Evolutionary conservation across 2,329 filamentous ascomycete genomes (phyloP), one percentile per base, ranked within the genome.

Genomic region (Ciborinia camelliae): DNA sequence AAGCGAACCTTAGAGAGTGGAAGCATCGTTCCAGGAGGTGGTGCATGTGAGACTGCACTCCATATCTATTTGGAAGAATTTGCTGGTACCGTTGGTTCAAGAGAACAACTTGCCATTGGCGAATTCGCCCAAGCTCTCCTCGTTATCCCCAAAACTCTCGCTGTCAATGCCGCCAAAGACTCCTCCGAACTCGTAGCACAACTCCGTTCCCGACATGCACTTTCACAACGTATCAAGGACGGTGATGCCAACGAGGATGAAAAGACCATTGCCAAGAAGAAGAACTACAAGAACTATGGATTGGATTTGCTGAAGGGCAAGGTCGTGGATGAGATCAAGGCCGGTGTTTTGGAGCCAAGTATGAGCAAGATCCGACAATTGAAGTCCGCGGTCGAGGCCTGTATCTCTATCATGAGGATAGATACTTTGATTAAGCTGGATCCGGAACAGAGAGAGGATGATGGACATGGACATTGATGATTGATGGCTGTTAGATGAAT

Each of bases 51-150:
- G 82, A 98, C 95, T n/a, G 95, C 95, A 57, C 86, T 99, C 70
- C 95, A 98, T 81, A 99, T 99, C 76, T 99, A 98, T 81, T 86
- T 99, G 41, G 95, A 99, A 81, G 95, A 99, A 79, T 99, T 96
- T 79, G 95, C 95, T 62, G 94, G 95, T 73, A 98, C 95, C 45
- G 94, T 99, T 68, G 92, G 94, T 71, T 98, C 94, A 63, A 89
- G 95, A 73, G 95, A 99, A 80, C 95, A 99, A 81, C 88, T 99
- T 62, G 95, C 95, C 69, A 98, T 99, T 75, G 95, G 91, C 76
- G 94, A 97, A 79, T 99, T 99, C 74, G 95, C 95, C 10, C 92
- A 97, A 77, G 89, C 95, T 35, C 90, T 99, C 53, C 90, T 99
- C 63, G 83, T 94, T 68, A 95, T 99, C 66, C 95, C 95, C 76